Evolutionary conservation across 148 eudicot genomes (phyloP).

Genomic region (Tetragonia tetragonoides): DNA sequence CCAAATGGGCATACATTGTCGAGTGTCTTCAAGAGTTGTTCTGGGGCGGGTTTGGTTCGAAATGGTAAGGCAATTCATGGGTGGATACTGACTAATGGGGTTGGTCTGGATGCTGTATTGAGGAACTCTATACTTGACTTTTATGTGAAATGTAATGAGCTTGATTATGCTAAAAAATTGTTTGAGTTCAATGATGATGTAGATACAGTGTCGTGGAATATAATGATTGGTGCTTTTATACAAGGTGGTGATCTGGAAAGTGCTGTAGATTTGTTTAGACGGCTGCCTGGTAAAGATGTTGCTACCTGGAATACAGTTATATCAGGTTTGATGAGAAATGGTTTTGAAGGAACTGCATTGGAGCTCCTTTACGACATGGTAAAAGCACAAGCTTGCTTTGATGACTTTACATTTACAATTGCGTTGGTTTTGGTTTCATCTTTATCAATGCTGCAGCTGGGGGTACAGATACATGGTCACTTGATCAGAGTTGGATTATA

Average conservation of each 20-base stretch:
- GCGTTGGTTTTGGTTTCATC: slow-evolving; percentile 59
- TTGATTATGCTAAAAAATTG: slow-evolving; percentile 43
- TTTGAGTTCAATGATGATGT: slow-evolving; percentile 44
- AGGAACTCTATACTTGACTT: slow-evolving; percentile 63
- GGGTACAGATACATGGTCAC: slow-evolving; percentile 64
- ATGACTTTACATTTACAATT: slow-evolving; percentile 52
- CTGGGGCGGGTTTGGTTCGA: slow-evolving; percentile 34
- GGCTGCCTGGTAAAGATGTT: slow-evolving; percentile 49
- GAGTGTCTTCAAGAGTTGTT: slow-evolving; percentile 72
- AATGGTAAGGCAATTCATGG: slow-evolving; percentile 63
- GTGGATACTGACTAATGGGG: slow-evolving; percentile 49
- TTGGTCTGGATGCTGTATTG: slow-evolving; percentile 55
- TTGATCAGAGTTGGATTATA: slow-evolving; percentile 40
- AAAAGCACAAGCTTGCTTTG: slow-evolving; percentile 30
- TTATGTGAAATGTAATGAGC: slow-evolving; percentile 52
- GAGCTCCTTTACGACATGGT: slow-evolving; percentile 65
- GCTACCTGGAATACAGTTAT: slow-evolving; percentile 78
- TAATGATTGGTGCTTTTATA: slow-evolving; percentile 57
- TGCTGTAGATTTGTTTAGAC: slow-evolving; percentile 53
- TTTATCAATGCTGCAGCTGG: slow-evolving; percentile 45
- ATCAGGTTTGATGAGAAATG: slow-evolving; percentile 61
- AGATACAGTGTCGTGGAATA: slow-evolving; percentile 62
- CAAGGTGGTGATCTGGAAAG: slow-evolving; percentile 43
- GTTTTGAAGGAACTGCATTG: slow-evolving; percentile 43
- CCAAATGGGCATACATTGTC: slow-evolving; percentile 78